A percentile compares a stretch with the other conserved stretches of the same genome.
These are phyloP conservation scores for Aspergillus mulundensis DNA, from an alignment of 495 filamentous ascomycete species.

Conservation along the genomic window DNA sequence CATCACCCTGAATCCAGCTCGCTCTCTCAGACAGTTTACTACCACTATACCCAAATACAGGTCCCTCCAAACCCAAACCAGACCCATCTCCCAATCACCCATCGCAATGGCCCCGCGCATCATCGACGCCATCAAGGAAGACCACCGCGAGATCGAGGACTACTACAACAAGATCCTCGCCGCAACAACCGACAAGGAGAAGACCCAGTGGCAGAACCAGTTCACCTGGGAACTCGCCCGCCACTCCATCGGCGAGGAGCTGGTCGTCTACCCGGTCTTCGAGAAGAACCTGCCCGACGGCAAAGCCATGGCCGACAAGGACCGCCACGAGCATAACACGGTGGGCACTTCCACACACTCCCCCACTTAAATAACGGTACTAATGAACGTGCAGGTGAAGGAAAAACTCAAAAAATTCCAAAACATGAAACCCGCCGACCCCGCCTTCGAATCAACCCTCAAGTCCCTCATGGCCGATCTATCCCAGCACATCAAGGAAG, in stretches of 20 bases:
- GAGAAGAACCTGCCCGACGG: constrained; percentile 55
- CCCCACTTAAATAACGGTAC: background rate
- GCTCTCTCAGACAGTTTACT: background rate
- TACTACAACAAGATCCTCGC: constrained; percentile 56
- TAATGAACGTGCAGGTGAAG: constrained; percentile 48
- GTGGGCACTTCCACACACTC: background rate
- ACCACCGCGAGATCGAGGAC: constrained; percentile 59
- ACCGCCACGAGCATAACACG: constrained; percentile 53
- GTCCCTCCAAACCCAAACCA: background rate
- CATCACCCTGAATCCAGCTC: background rate
- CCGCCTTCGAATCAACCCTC: constrained; percentile 49
- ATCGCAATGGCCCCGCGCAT: constrained; percentile 17
- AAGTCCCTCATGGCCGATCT: constrained; percentile 50
- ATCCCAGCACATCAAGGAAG: constrained; percentile 55
- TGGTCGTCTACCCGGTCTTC: constrained; percentile 65
- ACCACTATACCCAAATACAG: background rate
- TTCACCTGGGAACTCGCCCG: constrained; percentile 71
- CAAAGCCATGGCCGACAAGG: constrained; percentile 50
- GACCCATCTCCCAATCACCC: background rate
- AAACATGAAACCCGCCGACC: constrained; percentile 41
- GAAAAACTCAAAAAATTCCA: constrained; percentile 60
- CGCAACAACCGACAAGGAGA: constrained; percentile 42
- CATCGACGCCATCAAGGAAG: constrained; percentile 53
- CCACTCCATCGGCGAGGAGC: constrained; percentile 62
- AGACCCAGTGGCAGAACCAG: constrained; percentile 56